Conservation (phyloP, 495 filamentous ascomycete species). For the Penicillium malachiteum region DNA sequence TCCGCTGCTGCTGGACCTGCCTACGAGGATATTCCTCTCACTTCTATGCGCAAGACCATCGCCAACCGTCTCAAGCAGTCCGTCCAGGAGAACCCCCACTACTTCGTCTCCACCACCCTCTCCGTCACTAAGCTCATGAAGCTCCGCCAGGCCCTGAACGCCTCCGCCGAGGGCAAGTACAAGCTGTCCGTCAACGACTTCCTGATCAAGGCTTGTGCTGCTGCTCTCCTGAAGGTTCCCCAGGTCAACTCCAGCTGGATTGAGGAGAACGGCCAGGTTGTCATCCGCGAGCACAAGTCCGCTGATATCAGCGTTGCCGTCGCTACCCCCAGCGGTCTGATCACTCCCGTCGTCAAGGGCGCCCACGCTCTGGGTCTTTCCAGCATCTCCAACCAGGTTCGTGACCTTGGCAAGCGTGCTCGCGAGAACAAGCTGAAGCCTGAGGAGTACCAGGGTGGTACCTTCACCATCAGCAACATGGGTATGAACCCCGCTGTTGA, state of each 20-base stretch:
- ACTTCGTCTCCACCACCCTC: slow-evolving; percentile 85
- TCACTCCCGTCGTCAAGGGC: slow-evolving; percentile 93
- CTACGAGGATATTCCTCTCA: slow-evolving; percentile 82
- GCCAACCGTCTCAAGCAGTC: slow-evolving; percentile 88
- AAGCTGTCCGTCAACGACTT: slow-evolving; percentile 99
- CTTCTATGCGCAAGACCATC: slow-evolving; percentile 97
- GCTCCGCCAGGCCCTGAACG: slow-evolving; percentile 92
- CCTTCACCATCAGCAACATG: slow-evolving; percentile 99
- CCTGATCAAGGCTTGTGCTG: slow-evolving; percentile 91
- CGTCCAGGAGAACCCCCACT: slow-evolving; percentile 90
- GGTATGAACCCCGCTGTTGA: slow-evolving; percentile 98
- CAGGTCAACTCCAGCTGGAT: slow-evolving; percentile 95
- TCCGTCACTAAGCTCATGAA: slow-evolving; percentile 94
- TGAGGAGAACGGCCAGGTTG: slow-evolving; percentile 66
- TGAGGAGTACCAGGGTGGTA: slow-evolving; percentile 98
- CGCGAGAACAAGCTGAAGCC: slow-evolving; percentile 98
- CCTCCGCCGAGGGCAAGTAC: slow-evolving; percentile 83
- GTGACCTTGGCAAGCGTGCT: slow-evolving; percentile 94
- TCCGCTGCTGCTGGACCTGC: slow-evolving; percentile 57
- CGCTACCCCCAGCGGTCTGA: slow-evolving; percentile 88
- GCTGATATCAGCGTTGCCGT: slow-evolving; percentile 94
- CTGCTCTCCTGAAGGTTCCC: slow-evolving; percentile 89
- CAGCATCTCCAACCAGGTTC: slow-evolving; percentile 82
- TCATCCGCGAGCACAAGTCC: slow-evolving; percentile 88
- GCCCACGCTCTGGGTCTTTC: slow-evolving; percentile 81